phyloP scores from a whole-genome alignment of 768 basidiomycete genomes.

The Rhizopogon roseolus region DNA sequence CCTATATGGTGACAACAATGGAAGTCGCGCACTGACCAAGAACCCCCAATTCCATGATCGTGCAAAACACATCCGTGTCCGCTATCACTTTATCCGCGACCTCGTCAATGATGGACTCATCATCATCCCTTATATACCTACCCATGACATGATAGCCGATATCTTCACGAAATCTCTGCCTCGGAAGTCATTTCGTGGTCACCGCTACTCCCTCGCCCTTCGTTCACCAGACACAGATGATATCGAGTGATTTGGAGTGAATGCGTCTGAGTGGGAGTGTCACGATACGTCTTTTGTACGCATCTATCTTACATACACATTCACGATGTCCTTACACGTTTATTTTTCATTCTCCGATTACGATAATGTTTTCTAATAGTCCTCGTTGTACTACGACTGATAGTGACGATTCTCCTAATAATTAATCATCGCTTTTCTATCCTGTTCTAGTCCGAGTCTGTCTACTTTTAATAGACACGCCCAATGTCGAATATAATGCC shows the following conservation, averaged over 20 bases:
- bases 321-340: background rate
- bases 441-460: too few relatives aligned
- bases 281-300: background rate
- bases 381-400: too few relatives aligned
- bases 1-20: slow-evolving; percentile 15
- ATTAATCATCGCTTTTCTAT: too few relatives aligned
- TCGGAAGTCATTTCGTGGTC: background rate
- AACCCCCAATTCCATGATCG: slow-evolving; percentile 11
- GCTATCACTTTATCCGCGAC: slow-evolving; percentile 13
- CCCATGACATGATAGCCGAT: slow-evolving; percentile 17
- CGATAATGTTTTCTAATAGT: too few relatives aligned
- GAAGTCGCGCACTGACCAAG: slow-evolving; percentile 10
- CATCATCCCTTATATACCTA: slow-evolving; percentile 13
- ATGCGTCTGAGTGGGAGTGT: background rate
- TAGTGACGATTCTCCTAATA: too few relatives aligned
- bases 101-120: slow-evolving; percentile 10
- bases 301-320: background rate
- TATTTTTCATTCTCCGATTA: too few relatives aligned
- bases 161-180: slow-evolving; percentile 7
- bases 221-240: background rate
- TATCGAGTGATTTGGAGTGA: background rate
- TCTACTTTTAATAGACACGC: too few relatives aligned
- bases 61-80: slow-evolving; percentile 25
- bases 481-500: background rate
- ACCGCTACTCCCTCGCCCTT: background rate